Base-by-base conservation (phyloP, 2,329 filamentous ascomycete species). In the Fusarium coffeatum region DNA sequence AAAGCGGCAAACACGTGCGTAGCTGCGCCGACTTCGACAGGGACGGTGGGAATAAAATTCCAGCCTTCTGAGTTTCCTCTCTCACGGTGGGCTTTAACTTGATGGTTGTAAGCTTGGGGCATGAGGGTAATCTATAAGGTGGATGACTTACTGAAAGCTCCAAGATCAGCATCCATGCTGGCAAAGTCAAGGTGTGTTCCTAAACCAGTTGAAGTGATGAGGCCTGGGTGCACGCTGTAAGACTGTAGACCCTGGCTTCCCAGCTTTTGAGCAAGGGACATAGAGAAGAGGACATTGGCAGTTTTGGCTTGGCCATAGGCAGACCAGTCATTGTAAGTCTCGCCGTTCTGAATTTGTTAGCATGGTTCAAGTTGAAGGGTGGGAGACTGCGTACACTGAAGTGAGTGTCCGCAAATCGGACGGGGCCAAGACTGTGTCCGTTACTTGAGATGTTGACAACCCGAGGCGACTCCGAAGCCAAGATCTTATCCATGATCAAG, bases 371-470 rank as follows among this genome's bases (percentile, higher is more conserved):
- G 2, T 5, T 11, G 4, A 3, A 37, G 11, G 12, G 69, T 12
- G 42, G 40, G 15, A 72, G 47, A 27, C 63, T 11, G 25, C 59
- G 69, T 72, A 66, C 78, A 60, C 75, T 66, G 30, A 77, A 80
- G 59, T 78, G 74, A 55, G 73, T 58, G 53, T 83, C 80, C 8
- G 66, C 68, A 56, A 75, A 80, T 22, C 80, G 77, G n/a, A 83
- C 71, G 3, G 69, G 60, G 5, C 74, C 54, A 37, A 76, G 22
- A 56, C 71, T 61, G 64, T 80, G 76, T 30, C 77, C 73, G 45
- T 77, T 65, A 59, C 77, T 77, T n/a, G 77, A 78, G 9, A 86
- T 77, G 59, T 80, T 84, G 37, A 86, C 77, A 11, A 86, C 72
- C 0, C 84, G 76, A 11, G 66, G 78, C 34, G 66, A 74, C 56